Percentiles rank a stretch among this genome's conserved stretches.
Conservation (phyloP, 116 monocot species). For the Phalaenopsis hybrid region DNA sequence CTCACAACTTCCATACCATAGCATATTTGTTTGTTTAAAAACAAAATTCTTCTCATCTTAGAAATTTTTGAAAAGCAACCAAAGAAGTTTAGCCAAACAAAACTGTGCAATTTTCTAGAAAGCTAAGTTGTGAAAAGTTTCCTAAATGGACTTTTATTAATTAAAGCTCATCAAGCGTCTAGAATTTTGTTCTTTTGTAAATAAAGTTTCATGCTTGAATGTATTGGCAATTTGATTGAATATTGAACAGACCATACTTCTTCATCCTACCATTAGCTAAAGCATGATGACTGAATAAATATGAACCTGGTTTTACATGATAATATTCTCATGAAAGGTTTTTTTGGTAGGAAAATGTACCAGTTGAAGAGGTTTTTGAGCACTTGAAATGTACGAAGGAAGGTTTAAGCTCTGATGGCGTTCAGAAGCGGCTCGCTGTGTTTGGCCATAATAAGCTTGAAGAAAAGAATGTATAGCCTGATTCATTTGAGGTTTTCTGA, state of each 20-base stretch:
- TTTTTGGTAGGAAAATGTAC: constrained; percentile 38
- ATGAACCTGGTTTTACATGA: not conserved
- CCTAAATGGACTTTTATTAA: no score
- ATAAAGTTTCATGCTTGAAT: no score
- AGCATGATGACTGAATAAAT: not conserved
- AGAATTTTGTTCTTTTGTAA: no score
- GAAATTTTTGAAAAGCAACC: no score
- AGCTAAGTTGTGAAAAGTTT: no score
- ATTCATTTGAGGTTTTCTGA: constrained; percentile 8
- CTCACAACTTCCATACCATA: no score
- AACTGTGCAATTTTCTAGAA: no score
- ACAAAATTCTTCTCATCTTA: no score
- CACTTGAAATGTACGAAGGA: constrained; percentile 41
- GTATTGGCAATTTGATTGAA: not conserved
- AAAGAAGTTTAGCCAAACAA: no score
- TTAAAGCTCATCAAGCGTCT: no score
- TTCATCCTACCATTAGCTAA: no score
- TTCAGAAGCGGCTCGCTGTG: constrained; percentile 28
- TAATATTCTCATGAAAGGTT: constrained; percentile 1
- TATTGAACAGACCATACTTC: not conserved
- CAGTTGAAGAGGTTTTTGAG: constrained; percentile 48
- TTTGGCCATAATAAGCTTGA: constrained; percentile 64
- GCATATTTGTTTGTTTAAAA: no score
- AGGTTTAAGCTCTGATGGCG: constrained; percentile 40
- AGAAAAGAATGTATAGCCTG: constrained; percentile 41